Conservation (phyloP, 2,329 filamentous ascomycete genomes). For the Xylaria sp. region DNA sequence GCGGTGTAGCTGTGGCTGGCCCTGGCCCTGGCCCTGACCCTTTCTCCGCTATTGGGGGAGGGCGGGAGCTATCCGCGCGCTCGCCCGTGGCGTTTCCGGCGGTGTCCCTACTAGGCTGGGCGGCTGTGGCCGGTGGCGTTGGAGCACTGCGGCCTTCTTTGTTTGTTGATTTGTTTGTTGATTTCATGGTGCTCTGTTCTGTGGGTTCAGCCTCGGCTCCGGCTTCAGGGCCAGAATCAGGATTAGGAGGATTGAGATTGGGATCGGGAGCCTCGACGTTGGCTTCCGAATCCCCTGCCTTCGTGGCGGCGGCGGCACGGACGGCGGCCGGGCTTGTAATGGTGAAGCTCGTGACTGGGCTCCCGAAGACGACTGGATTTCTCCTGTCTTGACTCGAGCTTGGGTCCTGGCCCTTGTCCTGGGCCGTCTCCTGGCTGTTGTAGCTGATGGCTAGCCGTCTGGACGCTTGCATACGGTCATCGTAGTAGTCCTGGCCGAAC, state of each 20-base stretch:
- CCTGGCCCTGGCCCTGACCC: neutral
- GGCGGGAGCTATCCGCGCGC: conserved; percentile 26
- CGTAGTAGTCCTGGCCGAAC: conserved; percentile 77
- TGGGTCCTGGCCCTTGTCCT: neutral
- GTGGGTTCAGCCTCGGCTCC: neutral
- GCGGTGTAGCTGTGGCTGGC: conserved; percentile 21
- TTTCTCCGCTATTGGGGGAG: conserved; percentile 26
- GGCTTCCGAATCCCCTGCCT: conserved; percentile 27
- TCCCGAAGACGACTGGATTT: conserved; percentile 14
- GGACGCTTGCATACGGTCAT: conserved; percentile 75
- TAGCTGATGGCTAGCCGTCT: conserved; percentile 54
- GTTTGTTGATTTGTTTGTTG: too few species aligned
- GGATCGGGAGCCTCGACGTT: neutral
- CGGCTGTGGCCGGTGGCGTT: neutral
- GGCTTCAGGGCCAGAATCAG: conserved; percentile 6
- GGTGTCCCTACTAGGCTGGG: neutral
- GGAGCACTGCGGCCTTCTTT: conserved; percentile 2
- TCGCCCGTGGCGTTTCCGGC: neutral
- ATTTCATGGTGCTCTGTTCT: conserved; percentile 12
- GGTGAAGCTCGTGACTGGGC: conserved; percentile 41
- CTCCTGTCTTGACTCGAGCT: conserved; percentile 6
- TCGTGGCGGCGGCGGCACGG: neutral
- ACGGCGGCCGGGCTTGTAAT: conserved; percentile 26
- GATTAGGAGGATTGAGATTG: conserved; percentile 6
- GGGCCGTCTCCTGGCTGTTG: neutral